A percentile compares a stretch with the other conserved stretches of the same genome.
Conservation (phyloP, 768 basidiomycete genomes). For the Floccularia luteovirens region DNA sequence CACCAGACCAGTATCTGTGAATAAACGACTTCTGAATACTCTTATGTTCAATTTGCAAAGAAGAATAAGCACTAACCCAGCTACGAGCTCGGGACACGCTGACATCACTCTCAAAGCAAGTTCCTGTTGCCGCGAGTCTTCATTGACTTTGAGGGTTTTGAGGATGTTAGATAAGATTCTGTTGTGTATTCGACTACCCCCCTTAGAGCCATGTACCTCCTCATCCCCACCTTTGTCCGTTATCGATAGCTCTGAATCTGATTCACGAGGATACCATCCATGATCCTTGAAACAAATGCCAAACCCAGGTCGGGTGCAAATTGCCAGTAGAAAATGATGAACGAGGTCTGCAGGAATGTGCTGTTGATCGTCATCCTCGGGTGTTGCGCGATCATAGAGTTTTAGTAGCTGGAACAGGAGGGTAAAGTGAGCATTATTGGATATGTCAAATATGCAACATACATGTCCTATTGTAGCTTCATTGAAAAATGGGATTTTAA, state of each 20-base stretch:
- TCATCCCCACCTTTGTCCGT: too few species aligned
- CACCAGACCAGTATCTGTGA: slow-evolving; percentile 63
- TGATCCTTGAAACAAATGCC: slow-evolving; percentile 86
- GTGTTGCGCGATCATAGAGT: slow-evolving; percentile 55
- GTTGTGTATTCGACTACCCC: slow-evolving; percentile 59
- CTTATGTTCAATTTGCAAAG: background rate
- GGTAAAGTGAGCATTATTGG: slow-evolving; percentile 1
- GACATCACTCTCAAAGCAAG: slow-evolving; percentile 73
- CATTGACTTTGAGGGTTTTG: slow-evolving; percentile 75
- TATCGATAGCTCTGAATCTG: too few species aligned
- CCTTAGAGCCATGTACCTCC: slow-evolving; percentile 18
- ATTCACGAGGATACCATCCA: slow-evolving; percentile 85
- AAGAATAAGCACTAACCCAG: slow-evolving; percentile 41
- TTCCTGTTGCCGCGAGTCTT: slow-evolving; percentile 81
- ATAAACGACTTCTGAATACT: slow-evolving; percentile 9
- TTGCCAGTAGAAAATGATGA: slow-evolving; percentile 82
- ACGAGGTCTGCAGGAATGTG: slow-evolving; percentile 69
- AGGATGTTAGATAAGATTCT: slow-evolving; percentile 75
- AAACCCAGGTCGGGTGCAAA: slow-evolving; percentile 72
- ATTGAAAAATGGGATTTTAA: slow-evolving; percentile 67
- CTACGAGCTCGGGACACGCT: slow-evolving; percentile 82
- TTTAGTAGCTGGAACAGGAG: slow-evolving; percentile 47
- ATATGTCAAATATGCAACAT: slow-evolving; percentile 10
- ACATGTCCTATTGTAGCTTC: slow-evolving; percentile 62
- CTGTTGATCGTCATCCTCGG: slow-evolving; percentile 42